Conservation (phyloP, 2,329 filamentous ascomycete species). For the Trichoderma brevicompactum region DNA sequence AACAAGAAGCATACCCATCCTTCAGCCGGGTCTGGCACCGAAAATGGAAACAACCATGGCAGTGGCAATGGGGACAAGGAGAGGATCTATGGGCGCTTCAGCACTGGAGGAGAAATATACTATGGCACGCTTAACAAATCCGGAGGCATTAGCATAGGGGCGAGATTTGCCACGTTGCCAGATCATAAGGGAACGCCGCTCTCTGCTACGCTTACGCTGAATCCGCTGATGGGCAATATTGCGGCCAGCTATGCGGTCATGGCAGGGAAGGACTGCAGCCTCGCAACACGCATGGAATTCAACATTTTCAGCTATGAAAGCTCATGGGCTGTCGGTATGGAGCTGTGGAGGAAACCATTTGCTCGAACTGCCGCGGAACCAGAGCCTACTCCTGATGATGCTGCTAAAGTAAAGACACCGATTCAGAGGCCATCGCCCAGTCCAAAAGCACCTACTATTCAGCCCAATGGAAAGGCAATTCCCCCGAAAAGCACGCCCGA, state of each 20-base stretch:
- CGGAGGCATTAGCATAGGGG: slow-evolving; percentile 84
- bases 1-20: slow-evolving; percentile 15
- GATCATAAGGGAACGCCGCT: slow-evolving; percentile 83
- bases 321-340: slow-evolving; percentile 86
- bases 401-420: background rate
- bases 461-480: background rate
- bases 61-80: slow-evolving; percentile 52
- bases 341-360: slow-evolving; percentile 78
- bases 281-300: slow-evolving; percentile 93
- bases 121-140: slow-evolving; percentile 95
- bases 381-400: slow-evolving; percentile 28
- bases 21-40: background rate
- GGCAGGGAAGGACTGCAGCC: slow-evolving; percentile 78
- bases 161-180: slow-evolving; percentile 86
- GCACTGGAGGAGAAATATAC: slow-evolving; percentile 89
- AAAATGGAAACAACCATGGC: slow-evolving; percentile 34
- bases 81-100: slow-evolving; percentile 79
- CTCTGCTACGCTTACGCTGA: slow-evolving; percentile 89
- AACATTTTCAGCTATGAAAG: slow-evolving; percentile 99
- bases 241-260: slow-evolving; percentile 90
- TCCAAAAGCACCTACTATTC: background rate
- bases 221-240: slow-evolving; percentile 92
- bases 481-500: background rate
- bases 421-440: background rate
- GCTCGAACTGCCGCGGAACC: slow-evolving; percentile 45